phyloP scores from a whole-genome alignment of 2,329 filamentous ascomycete species.

The Juglanconis oblonga region DNA sequence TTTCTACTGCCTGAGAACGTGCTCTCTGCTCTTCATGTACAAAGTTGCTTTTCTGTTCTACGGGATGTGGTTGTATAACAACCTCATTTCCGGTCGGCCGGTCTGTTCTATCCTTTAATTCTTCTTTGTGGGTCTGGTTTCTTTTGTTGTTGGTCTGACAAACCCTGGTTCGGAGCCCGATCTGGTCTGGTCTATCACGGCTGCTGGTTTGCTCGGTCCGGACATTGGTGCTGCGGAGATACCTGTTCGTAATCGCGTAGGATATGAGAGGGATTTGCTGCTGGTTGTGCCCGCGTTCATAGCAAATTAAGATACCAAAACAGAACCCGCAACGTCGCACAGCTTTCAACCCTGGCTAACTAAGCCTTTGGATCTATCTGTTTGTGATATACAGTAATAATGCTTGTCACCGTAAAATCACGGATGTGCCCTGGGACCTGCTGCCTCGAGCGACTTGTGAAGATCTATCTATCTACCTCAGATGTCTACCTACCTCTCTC shows the following conservation, averaged over 20 bases:
- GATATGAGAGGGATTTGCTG: neutral
- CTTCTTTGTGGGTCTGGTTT: neutral
- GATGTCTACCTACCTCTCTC: too few species aligned
- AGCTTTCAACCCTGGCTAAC: neutral
- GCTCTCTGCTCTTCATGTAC: conserved; percentile 12
- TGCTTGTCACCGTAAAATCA: neutral
- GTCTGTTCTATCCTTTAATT: neutral
- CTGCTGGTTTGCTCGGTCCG: conserved; percentile 2
- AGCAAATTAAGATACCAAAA: conserved; percentile 2
- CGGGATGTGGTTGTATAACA: conserved; percentile 9
- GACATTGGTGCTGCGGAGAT: neutral
- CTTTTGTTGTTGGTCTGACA: neutral
- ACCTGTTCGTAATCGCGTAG: neutral
- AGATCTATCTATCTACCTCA: too few species aligned
- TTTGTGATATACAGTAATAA: neutral
- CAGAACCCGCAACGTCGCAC: neutral
- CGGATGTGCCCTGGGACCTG: too few species aligned
- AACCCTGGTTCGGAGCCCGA: neutral
- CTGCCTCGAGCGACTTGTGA: too few species aligned
- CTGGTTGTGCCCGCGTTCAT: neutral
- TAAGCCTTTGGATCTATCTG: neutral
- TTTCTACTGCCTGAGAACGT: conserved; percentile 1
- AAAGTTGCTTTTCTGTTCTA: conserved; percentile 11
- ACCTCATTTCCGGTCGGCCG: conserved; percentile 5
- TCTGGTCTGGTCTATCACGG: conserved; percentile 1